A percentile compares a stretch with the other conserved stretches of the same genome.
These are phyloP conservation scores for Colletotrichum ledebouriae DNA, from an alignment of 2,329 filamentous ascomycete genomes.

Conservation along the genomic window DNA sequence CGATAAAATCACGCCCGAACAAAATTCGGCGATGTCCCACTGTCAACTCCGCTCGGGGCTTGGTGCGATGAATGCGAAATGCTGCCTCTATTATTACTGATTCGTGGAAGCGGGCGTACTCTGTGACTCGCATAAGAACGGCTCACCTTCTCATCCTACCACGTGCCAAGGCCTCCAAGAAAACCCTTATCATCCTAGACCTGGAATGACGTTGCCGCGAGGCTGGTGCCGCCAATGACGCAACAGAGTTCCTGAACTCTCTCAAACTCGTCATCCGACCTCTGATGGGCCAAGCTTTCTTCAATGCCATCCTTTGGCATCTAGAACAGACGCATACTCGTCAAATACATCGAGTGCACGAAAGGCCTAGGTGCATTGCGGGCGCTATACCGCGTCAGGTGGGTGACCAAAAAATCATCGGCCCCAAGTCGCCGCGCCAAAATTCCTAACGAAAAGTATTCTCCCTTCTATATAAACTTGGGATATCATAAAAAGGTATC, in stretches of 20 bases:
- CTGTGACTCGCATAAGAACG: not conserved
- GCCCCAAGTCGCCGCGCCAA: no score
- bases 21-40: not conserved
- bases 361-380: no score
- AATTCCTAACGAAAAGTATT: no score
- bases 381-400: not conserved
- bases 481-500: no score
- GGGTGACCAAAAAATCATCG: no score
- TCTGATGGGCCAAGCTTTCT: not conserved
- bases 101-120: not conserved
- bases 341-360: not conserved
- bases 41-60: conserved; percentile 25
- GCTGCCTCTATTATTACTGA: conserved; percentile 2
- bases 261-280: not conserved
- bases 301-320: not conserved
- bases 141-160: not conserved
- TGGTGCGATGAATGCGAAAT: conserved; percentile 13
- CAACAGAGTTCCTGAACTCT: conserved; percentile 13
- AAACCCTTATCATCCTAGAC: not conserved
- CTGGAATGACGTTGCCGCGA: conserved; percentile 21
- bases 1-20: not conserved
- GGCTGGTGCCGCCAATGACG: not conserved
- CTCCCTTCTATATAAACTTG: no score
- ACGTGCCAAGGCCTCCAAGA: not conserved
- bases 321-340: not conserved